Conservation (phyloP, 257 asterid genomes). For the Coffea canephora region DNA sequence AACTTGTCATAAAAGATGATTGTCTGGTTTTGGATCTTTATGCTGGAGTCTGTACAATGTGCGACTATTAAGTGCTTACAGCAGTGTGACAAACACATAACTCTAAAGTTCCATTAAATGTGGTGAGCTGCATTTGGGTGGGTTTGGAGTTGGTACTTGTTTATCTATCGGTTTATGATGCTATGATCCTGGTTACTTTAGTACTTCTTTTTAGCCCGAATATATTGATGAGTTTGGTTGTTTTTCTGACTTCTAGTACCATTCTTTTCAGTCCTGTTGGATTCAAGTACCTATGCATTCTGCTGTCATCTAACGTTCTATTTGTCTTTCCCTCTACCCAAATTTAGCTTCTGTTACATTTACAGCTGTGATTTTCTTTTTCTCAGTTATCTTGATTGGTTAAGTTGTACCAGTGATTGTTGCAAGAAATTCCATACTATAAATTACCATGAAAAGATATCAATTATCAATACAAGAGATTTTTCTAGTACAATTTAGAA, state of each 20-base stretch:
- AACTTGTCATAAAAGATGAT: too few species aligned
- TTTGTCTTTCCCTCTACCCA: neutral
- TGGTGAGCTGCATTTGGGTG: neutral
- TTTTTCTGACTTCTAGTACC: neutral
- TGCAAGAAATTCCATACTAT: too few species aligned
- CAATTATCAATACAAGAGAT: too few species aligned
- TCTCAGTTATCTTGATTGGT: neutral
- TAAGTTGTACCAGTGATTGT: neutral
- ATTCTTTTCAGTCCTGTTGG: neutral
- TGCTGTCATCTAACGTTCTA: neutral
- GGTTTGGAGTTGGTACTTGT: neutral
- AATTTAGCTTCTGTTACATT: neutral
- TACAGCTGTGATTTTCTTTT: too few species aligned
- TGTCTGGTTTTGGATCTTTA: too few species aligned
- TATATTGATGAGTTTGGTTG: neutral
- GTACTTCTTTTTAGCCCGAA: neutral
- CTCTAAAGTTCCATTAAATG: neutral
- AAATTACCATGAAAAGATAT: too few species aligned
- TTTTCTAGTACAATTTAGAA: too few species aligned
- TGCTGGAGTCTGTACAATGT: too few species aligned
- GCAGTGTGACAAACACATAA: too few species aligned
- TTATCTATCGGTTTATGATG: neutral
- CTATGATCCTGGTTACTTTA: neutral
- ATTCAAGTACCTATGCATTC: neutral
- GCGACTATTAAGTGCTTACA: too few species aligned